These are phyloP conservation scores for Coemansia sp. DNA, from an alignment of 192 early-diverging fungal genomes.

Conservation along the genomic window DNA sequence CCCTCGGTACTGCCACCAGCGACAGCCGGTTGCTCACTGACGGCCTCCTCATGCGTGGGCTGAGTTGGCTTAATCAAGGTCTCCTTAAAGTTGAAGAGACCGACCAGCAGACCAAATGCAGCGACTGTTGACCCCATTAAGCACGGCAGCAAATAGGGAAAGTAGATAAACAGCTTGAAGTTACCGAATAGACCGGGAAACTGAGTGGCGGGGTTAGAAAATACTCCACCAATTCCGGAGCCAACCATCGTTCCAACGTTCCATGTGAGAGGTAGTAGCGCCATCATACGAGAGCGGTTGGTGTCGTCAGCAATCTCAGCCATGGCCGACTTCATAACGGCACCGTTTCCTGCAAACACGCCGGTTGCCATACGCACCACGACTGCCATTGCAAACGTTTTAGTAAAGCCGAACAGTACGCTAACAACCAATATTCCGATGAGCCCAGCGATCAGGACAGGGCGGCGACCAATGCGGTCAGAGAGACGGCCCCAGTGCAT, in stretches of 20 bases:
- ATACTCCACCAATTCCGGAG: conserved; percentile 75
- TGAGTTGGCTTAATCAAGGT: conserved; percentile 21
- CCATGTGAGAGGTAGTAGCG: conserved; percentile 70
- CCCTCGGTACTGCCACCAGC: background rate
- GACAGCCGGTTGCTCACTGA: background rate
- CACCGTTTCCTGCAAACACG: conserved; percentile 71
- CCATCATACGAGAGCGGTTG: conserved; percentile 75
- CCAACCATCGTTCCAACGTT: conserved; percentile 66
- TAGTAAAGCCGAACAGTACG: conserved; percentile 70
- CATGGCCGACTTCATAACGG: conserved; percentile 77
- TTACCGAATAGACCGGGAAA: conserved; percentile 65
- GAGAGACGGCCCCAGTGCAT: conserved; percentile 73
- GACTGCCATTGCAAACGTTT: conserved; percentile 61
- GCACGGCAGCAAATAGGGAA: conserved; percentile 86
- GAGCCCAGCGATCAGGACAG: conserved; percentile 74
- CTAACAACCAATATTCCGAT: conserved; percentile 69
- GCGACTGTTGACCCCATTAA: conserved; percentile 63
- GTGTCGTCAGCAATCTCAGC: conserved; percentile 82
- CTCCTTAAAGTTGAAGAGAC: conserved; percentile 65
- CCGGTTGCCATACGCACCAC: conserved; percentile 64
- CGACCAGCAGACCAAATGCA: conserved; percentile 64
- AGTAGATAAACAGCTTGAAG: conserved; percentile 60
- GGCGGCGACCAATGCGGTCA: conserved; percentile 80
- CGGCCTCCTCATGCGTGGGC: background rate
- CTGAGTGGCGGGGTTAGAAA: conserved; percentile 68